Evolutionary conservation across 1,284 basidiomycete genomes (phyloP), one percentile per base, ranked within the genome.

Genomic region (Irpex sp.): DNA sequence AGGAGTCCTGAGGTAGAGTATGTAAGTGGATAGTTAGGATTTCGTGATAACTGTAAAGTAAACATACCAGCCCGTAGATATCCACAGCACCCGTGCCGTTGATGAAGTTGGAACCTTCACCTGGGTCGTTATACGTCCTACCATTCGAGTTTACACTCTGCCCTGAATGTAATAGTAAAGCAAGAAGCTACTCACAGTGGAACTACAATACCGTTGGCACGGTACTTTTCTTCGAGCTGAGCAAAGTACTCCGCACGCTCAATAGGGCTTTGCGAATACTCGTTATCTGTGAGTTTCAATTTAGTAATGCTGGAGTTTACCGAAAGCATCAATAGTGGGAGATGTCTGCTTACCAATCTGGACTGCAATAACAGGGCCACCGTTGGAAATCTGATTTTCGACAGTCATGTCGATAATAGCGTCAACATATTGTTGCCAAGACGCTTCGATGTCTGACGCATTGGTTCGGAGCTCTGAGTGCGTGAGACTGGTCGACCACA

Each of bases 331-430:
- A 36, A n/a, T 26, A 21, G 6, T 52, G 36, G 31, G 31, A 34
- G 31, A 34, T 34, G 31, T 34, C 31, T 11, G 67, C 78, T 62
- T 66, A 89, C 88, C 89, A 36, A 91, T 76, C 74, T 91, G 89
- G 1, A 90, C 80, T 15, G 87, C 88, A 63, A 94, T 91, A 15
- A 93, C 83, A 4, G 91, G 88, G 2, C 91, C 91, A 31, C 88
- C 89, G 62, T 81, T 74, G 17, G 79, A 82, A 37, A 94, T 83
- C 72, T 94, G 92, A 67, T 91, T 85, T 0, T 84, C 36, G 26
- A 59, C 40, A 4, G 62, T 59, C 58, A 58, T 81, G 0, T 82
- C 70, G 63, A 89, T 86, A 63, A 94, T 83, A 0, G 80, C 86
- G 58, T 82, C 76, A 49, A 89, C 83, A 69, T 93, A 94, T 9